Evolutionary conservation across 2,329 filamentous ascomycete species (phyloP).

Genomic region (Cladosporium cucumerinum): DNA sequence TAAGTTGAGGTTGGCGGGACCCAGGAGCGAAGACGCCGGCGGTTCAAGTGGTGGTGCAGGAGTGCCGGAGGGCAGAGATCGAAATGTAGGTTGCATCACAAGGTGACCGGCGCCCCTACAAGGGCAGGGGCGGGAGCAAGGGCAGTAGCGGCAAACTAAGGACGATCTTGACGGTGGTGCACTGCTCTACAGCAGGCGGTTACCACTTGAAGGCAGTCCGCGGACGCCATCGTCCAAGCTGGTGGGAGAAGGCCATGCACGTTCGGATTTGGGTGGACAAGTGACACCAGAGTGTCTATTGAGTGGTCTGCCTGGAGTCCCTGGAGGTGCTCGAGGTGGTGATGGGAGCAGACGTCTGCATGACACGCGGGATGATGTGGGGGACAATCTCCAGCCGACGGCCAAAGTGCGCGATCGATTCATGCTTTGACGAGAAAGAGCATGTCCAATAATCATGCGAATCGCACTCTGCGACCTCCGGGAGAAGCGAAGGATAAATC

Average conservation of each 20-base stretch:
- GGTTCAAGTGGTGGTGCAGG: conserved; percentile 2
- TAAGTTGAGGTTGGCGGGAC: background rate
- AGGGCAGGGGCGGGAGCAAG: background rate
- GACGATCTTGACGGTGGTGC: background rate
- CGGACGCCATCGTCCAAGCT: background rate
- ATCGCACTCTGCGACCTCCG: background rate
- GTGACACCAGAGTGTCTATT: background rate
- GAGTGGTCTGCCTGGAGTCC: background rate
- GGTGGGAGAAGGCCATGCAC: background rate
- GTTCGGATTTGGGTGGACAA: background rate
- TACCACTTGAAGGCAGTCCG: background rate
- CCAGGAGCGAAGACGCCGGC: background rate
- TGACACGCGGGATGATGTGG: background rate
- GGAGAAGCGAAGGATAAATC: background rate
- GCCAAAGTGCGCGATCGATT: background rate
- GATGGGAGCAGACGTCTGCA: background rate
- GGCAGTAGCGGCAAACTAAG: background rate
- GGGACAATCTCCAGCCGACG: background rate
- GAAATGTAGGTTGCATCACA: conserved; percentile 8
- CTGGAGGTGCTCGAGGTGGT: background rate
- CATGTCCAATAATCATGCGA: background rate
- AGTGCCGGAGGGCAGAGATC: background rate
- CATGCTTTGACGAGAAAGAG: background rate
- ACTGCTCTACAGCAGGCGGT: background rate
- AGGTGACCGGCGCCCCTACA: conserved; percentile 6